Evolutionary conservation across 2,329 filamentous ascomycete genomes (phyloP), one percentile per base, ranked within the genome.

Genomic region (Sclerotinia glacialis): DNA sequence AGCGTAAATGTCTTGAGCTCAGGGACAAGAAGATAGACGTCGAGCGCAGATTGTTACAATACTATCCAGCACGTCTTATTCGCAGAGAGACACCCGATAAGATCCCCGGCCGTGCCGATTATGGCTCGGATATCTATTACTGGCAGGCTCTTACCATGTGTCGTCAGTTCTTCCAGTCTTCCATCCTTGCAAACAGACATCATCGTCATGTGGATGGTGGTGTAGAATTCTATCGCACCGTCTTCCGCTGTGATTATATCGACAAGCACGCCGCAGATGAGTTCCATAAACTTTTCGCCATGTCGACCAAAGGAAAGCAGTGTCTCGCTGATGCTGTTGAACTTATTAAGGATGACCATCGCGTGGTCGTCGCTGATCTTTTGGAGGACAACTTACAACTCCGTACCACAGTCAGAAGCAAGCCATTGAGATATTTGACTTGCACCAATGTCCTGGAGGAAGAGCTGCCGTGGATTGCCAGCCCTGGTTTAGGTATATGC

Each of bases 391-490:
- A 64, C 28, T 31, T 55, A 23, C 50, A 64, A 14, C 44, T 64
- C 8, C 34, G 42, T 14, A 49, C 26, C 5, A 54, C 49, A 3
- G 42, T 11, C 5, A 50, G 59, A 37, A 56, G 40, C n/a, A 64
- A 55, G 42, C 52, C 49, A 5, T 54, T 64, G 50, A 37, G 58
- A 31, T 67, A 67, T 28, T 8, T 67, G 7, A 67, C 65, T 40
- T 67, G 65, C 28, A 50, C 53, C n/a, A 58, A 81, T 68, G 78
- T 89, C 37, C 83, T 85, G 65, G 83, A 84, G 65, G 79, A 79
- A 37, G 87, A 90, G 75, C 80, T 87, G 69, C 86, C 86, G 8
- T 89, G 87, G 87, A 44, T 63, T 21, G 31, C 16, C 8, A 37
- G 26, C 16, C 63, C 63, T 5, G 34, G 42, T 1, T 23, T 65